Conservation (phyloP, 768 basidiomycete genomes). For the Boletus edulis region DNA sequence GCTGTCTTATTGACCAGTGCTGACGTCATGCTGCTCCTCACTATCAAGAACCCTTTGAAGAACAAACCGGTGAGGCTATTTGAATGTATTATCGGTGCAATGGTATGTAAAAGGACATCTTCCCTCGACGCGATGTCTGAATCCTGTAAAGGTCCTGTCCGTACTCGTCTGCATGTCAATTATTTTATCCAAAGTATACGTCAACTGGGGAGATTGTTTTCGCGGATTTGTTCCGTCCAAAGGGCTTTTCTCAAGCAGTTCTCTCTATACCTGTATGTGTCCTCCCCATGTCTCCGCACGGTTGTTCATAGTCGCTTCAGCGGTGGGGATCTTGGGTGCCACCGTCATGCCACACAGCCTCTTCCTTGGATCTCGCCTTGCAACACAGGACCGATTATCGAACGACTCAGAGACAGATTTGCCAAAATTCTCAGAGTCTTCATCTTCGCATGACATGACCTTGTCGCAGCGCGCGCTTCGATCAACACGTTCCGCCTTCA, state of each 20-base stretch:
- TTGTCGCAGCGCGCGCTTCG: slow-evolving; percentile 19
- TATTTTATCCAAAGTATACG: slow-evolving; percentile 66
- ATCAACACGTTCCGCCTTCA: slow-evolving; percentile 6
- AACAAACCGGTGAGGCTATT: slow-evolving; percentile 67
- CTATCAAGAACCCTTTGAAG: slow-evolving; percentile 65
- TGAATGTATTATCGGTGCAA: slow-evolving; percentile 57
- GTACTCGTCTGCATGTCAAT: slow-evolving; percentile 79
- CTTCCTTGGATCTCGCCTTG: slow-evolving; percentile 84
- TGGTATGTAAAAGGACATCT: slow-evolving; percentile 42
- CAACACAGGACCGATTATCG: slow-evolving; percentile 74
- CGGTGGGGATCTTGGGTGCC: slow-evolving; percentile 74
- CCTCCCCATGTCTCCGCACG: slow-evolving; percentile 5
- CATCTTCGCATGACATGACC: slow-evolving; percentile 13
- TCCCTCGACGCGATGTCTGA: neutral
- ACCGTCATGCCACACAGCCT: slow-evolving; percentile 94
- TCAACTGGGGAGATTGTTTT: slow-evolving; percentile 75
- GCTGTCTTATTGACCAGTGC: slow-evolving; percentile 65
- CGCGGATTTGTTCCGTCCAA: slow-evolving; percentile 74
- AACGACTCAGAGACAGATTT: slow-evolving; percentile 23
- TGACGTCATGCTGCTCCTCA: slow-evolving; percentile 71
- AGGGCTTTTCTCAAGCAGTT: slow-evolving; percentile 50
- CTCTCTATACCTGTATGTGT: slow-evolving; percentile 64
- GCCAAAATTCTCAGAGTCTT: slow-evolving; percentile 4
- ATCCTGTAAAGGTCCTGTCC: slow-evolving; percentile 47
- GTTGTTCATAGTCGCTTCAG: slow-evolving; percentile 32